Evolutionary conservation across 192 early-diverging fungal species (phyloP).

Genomic region (Podila verticillata): DNA sequence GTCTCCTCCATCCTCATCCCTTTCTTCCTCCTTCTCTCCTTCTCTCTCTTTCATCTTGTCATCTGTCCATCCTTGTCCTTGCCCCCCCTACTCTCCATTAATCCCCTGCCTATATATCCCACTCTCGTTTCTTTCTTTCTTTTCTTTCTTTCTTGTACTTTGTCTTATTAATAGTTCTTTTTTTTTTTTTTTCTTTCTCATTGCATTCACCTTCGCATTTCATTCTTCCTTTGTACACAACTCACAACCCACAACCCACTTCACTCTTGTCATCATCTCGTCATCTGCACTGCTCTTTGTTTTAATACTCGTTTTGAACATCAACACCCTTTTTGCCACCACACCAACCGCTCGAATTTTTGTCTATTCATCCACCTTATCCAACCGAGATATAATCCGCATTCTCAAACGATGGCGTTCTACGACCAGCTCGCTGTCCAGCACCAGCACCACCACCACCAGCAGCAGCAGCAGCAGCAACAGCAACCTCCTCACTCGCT

Average conservation of each 20-base stretch:
- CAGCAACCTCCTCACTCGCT: conserved; percentile 11
- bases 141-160: conserved; percentile 3
- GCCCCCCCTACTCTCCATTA: not conserved
- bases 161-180: not conserved
- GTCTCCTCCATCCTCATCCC: not conserved
- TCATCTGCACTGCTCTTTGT: not conserved
- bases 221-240: not conserved
- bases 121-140: not conserved
- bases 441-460: conserved; percentile 25
- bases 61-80: not conserved
- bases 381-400: too few relatives aligned
- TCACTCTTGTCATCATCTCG: not conserved
- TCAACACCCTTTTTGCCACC: not conserved
- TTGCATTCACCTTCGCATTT: not conserved
- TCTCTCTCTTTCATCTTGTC: not conserved
- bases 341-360: conserved; percentile 2
- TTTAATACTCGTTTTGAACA: too few relatives aligned
- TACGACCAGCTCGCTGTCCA: conserved; percentile 29
- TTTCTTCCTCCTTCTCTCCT: not conserved
- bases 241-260: not conserved
- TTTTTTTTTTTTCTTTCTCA: conserved; percentile 1
- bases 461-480: conserved; percentile 16
- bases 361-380: not conserved
- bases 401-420: conserved; percentile 17
- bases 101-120: not conserved